Percentiles rank a stretch among this genome's conserved stretches.
Evolutionary conservation across 352 stramenopile species (phyloP).

Genomic region (Globisporangium canariense): DNA sequence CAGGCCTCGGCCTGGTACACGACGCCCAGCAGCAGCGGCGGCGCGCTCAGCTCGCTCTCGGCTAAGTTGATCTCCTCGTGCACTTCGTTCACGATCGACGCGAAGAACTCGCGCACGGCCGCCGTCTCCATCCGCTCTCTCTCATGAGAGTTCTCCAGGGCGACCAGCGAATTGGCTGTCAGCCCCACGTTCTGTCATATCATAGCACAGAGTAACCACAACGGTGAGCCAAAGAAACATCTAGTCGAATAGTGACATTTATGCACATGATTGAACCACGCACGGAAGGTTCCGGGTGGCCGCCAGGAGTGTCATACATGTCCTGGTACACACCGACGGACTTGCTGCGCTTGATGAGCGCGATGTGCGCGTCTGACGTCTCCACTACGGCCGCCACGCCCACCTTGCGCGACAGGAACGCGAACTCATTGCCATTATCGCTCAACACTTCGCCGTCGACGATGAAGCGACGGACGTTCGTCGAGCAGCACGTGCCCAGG

Average conservation of each 20-base stretch:
- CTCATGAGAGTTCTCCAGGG: slow-evolving; percentile 14
- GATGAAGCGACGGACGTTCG: slow-evolving; percentile 31
- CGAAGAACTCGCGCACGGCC: slow-evolving; percentile 50
- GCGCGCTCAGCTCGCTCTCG: slow-evolving; percentile 26
- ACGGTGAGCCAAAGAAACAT: neutral
- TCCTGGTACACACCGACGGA: slow-evolving; percentile 70
- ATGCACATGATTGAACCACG: neutral
- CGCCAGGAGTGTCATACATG: slow-evolving; percentile 72
- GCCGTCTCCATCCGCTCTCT: slow-evolving; percentile 24
- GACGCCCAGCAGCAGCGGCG: slow-evolving; percentile 64
- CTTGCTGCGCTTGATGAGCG: slow-evolving; percentile 64
- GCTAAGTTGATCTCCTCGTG: slow-evolving; percentile 78
- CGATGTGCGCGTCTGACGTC: slow-evolving; percentile 55
- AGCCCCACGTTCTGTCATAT: slow-evolving; percentile 28
- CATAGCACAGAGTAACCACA: neutral
- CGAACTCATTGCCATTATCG: slow-evolving; percentile 24
- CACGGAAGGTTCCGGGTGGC: slow-evolving; percentile 71
- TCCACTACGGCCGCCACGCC: slow-evolving; percentile 70
- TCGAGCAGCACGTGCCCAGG: slow-evolving; percentile 66
- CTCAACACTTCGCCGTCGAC: slow-evolving; percentile 23
- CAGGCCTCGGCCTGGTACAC: slow-evolving; percentile 62
- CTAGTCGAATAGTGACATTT: neutral
- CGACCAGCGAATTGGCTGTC: slow-evolving; percentile 26
- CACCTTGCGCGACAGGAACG: slow-evolving; percentile 77
- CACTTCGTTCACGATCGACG: slow-evolving; percentile 70